These are phyloP conservation scores for Puccinellia tenuiflora DNA, from an alignment of 176 grass and related monocot species.

Conservation along the genomic window DNA sequence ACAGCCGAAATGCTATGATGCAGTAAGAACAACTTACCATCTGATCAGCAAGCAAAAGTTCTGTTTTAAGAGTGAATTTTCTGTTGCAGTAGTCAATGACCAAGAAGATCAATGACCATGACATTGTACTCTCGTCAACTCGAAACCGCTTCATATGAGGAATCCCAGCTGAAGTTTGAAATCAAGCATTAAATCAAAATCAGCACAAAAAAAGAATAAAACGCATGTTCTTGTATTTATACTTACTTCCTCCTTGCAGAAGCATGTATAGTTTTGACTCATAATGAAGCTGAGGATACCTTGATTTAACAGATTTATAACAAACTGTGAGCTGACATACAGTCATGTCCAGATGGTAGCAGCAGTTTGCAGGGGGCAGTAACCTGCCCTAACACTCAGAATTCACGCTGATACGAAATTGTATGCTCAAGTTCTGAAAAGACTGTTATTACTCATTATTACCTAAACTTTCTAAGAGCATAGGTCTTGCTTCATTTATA, in stretches of 20 bases:
- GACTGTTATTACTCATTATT: not conserved
- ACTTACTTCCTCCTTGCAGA: conserved; percentile 68
- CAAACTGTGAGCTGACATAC: conserved; percentile 14
- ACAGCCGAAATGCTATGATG: not conserved
- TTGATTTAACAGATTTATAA: conserved; percentile 60
- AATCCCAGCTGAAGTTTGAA: conserved; percentile 46
- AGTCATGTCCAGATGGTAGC: not conserved
- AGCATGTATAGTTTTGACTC: conserved; percentile 81
- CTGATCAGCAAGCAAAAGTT: conserved; percentile 73
- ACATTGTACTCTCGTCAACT: conserved; percentile 64
- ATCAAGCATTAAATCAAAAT: conserved; percentile 21
- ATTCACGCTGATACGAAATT: not conserved
- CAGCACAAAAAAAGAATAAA: not conserved
- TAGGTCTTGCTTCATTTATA: not conserved
- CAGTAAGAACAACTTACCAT: conserved; percentile 29
- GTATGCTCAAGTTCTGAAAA: conserved; percentile 7
- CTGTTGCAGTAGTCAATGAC: conserved; percentile 71
- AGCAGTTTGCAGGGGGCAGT: not conserved
- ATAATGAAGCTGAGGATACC: conserved; percentile 65
- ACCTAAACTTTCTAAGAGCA: not conserved
- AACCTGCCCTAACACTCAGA: not conserved
- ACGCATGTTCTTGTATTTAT: not conserved
- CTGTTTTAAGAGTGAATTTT: conserved; percentile 75
- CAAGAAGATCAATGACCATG: conserved; percentile 73
- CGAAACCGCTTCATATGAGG: conserved; percentile 55